Base-by-base conservation (phyloP, 495 filamentous ascomycete genomes). In the Penicillium longicatenatum region DNA sequence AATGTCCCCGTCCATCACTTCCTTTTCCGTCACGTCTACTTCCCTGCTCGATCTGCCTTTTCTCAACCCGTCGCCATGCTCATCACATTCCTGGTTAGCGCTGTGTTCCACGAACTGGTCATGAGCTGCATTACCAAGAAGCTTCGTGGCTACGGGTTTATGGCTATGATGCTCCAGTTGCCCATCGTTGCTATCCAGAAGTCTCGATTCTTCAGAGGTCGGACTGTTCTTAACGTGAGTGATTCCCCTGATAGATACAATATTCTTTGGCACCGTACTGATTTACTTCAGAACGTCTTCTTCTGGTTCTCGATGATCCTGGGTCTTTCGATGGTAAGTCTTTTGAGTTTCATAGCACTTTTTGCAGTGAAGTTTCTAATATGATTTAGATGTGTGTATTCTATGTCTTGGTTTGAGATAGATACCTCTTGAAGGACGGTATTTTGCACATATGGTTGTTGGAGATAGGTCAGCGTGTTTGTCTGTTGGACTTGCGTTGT, bases 51-150 rank as follows among this genome's bases (percentile, higher is more conserved):
- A 31, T 81, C 83, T 12, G 83, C 89, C 63, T 86, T 94, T 62
- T 90, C 89, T 43, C 82, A 89, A 30, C 84, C 86, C 2, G 79
- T 90, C 44, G 93, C 94, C 19, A 97, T 91, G 52, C 75, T 93
- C 54, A 90, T 96, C 59, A 98, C 94, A 10, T 98, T 98, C 69
- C 72, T 98, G 43, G 89, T 97, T 65, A 90, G 86, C 64, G 88
- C 94, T 37, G 58, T 94, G 17, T 93, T 91, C 19, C 94, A 98
- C 70, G 94, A 98, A 70, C 83, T 98, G 30, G 90, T 98, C 57
- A 94, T 98, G 91, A 91, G 90, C 31, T 97, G 93, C 68, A 98
- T 98, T 70, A 97, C 93, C 47, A 93, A 97, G 78, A 98, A 98
- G 73, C 77, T 98, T 39, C 80, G 94, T 26, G 94, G 94, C 1